A percentile compares a stretch with the other conserved stretches of the same genome.
These are phyloP conservation scores for Brassica carinata DNA, from an alignment of 345 rosid genomes.

Conservation along the genomic window DNA sequence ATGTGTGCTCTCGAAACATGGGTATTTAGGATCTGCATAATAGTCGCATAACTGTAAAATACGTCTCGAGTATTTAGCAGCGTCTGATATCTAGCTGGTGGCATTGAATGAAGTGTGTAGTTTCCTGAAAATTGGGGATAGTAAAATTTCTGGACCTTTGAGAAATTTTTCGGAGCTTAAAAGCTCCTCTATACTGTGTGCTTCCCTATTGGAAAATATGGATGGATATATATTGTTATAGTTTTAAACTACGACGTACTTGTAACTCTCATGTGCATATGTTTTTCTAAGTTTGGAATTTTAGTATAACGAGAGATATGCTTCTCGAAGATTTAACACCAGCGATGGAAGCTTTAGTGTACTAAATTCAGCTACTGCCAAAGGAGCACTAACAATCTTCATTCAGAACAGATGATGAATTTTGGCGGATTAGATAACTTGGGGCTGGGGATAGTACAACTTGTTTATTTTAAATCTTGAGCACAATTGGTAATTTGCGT, in stretches of 20 bases:
- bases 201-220: slow-evolving; percentile 13
- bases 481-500: slow-evolving; percentile 17
- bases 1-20: slow-evolving; percentile 18
- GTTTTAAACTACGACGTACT: slow-evolving; percentile 1
- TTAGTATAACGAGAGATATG: slow-evolving; percentile 1
- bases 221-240: slow-evolving; percentile 9
- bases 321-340: slow-evolving; percentile 5
- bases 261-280: slow-evolving; percentile 20
- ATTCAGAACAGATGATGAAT: neutral
- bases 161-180: neutral
- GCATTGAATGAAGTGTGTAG: slow-evolving; percentile 18
- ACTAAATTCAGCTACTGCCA: slow-evolving; percentile 14
- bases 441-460: neutral
- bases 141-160: neutral
- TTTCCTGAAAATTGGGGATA: slow-evolving; percentile 16
- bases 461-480: slow-evolving; percentile 17
- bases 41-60: slow-evolving; percentile 10
- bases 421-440: slow-evolving; percentile 9
- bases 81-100: slow-evolving; percentile 20
- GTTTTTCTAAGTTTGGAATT: slow-evolving; percentile 9
- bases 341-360: slow-evolving; percentile 5
- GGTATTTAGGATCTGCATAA: slow-evolving; percentile 14
- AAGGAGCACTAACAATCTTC: slow-evolving; percentile 14
- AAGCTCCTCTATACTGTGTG: slow-evolving; percentile 11
- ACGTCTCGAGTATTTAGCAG: slow-evolving; percentile 11